Evolutionary conservation across 768 basidiomycete species (phyloP).

Genomic region (Paxillus involutus): DNA sequence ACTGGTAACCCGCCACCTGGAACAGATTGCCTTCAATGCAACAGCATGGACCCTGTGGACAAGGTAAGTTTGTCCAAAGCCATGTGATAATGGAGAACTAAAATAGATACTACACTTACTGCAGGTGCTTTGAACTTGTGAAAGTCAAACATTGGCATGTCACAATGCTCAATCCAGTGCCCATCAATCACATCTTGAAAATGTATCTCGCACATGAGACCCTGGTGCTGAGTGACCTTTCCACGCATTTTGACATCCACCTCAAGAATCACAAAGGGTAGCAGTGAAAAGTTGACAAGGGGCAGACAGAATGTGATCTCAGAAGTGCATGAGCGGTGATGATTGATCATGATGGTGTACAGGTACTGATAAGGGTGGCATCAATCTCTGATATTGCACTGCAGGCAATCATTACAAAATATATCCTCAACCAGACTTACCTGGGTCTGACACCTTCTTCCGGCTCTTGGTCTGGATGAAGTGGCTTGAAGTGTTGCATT

Average conservation of each 20-base stretch:
- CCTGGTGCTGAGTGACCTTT: constrained; percentile 7
- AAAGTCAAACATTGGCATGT: constrained; percentile 24
- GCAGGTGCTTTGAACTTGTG: constrained; percentile 33
- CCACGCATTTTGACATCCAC: constrained; percentile 18
- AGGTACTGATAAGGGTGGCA: neutral
- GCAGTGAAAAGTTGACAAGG: constrained; percentile 26
- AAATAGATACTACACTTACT: neutral
- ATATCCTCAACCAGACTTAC: constrained; percentile 31
- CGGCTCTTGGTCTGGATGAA: constrained; percentile 24
- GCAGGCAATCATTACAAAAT: constrained; percentile 35
- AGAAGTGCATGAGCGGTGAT: constrained; percentile 4
- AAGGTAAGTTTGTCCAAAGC: no score
- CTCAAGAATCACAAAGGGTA: constrained; percentile 23
- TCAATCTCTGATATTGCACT: neutral
- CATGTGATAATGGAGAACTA: constrained; percentile 15
- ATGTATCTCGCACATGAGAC: constrained; percentile 1
- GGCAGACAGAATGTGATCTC: constrained; percentile 15
- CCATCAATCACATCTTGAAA: neutral
- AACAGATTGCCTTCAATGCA: no score
- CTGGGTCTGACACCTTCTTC: constrained; percentile 28
- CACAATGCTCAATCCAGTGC: neutral
- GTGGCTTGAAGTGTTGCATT: constrained; percentile 4
- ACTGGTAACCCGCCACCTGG: no score
- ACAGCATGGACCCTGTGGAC: no score
- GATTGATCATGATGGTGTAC: neutral